Percentiles rank a stretch among this genome's conserved stretches.
These are phyloP conservation scores for Plasmodium blacklocki DNA, from an alignment of 169 alveolate species.

Conservation along the genomic window DNA sequence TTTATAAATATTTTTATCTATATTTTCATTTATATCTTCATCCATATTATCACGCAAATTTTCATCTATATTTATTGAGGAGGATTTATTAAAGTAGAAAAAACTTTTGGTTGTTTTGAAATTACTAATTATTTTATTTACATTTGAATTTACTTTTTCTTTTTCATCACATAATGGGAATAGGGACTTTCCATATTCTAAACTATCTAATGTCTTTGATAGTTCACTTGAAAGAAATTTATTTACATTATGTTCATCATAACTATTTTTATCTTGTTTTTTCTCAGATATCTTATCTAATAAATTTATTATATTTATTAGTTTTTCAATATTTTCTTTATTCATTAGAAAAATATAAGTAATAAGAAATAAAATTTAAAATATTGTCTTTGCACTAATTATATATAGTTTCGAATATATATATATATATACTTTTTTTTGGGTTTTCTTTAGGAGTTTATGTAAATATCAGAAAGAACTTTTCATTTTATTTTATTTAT, in stretches of 20 bases:
- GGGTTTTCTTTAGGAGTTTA: too few relatives aligned
- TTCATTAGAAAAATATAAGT: slow-evolving; percentile 30
- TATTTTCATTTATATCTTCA: neutral
- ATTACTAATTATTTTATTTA: slow-evolving; percentile 51
- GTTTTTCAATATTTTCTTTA: slow-evolving; percentile 57
- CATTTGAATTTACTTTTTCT: slow-evolving; percentile 13
- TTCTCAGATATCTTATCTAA: slow-evolving; percentile 42
- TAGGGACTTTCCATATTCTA: slow-evolving; percentile 20
- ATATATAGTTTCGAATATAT: neutral
- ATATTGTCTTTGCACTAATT: neutral
- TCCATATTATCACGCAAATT: neutral
- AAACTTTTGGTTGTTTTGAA: slow-evolving; percentile 63
- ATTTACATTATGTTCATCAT: slow-evolving; percentile 4
- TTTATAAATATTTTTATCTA: too few relatives aligned
- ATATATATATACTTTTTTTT: neutral
- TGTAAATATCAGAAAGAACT: too few relatives aligned
- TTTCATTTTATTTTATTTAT: too few relatives aligned
- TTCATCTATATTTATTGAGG: neutral
- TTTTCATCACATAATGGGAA: slow-evolving; percentile 45
- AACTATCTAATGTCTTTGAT: slow-evolving; percentile 38
- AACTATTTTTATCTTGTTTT: neutral
- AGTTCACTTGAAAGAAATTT: slow-evolving; percentile 39
- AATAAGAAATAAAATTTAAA: neutral
- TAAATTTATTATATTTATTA: slow-evolving; percentile 41
- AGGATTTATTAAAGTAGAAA: slow-evolving; percentile 41